These are phyloP conservation scores for Globisporangium cystogenes DNA, from an alignment of 352 stramenopile genomes.

Conservation along the genomic window DNA sequence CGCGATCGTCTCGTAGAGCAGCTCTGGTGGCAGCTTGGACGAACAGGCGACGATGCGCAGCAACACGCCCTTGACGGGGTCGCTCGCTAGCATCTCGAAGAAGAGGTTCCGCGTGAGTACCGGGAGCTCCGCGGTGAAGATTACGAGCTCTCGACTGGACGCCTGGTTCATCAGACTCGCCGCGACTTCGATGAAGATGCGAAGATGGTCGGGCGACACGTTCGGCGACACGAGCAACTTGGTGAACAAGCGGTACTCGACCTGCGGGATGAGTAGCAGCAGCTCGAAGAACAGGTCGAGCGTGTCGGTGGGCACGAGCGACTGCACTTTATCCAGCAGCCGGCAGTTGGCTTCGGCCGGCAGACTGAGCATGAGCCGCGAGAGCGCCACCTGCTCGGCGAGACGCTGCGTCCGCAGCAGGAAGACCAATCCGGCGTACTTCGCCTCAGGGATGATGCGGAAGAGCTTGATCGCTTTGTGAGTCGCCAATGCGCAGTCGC, in stretches of 20 bases:
- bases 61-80: conserved; percentile 48
- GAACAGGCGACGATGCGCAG: conserved; percentile 56
- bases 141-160: conserved; percentile 53
- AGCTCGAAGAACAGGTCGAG: conserved; percentile 66
- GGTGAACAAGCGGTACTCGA: conserved; percentile 48
- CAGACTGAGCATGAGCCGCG: conserved; percentile 58
- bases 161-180: conserved; percentile 71
- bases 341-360: conserved; percentile 36
- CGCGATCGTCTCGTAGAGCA: conserved; percentile 39
- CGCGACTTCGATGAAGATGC: conserved; percentile 40
- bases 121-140: conserved; percentile 46
- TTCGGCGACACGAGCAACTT: conserved; percentile 48
- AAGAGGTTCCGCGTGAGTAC: conserved; percentile 33
- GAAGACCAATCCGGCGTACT: conserved; percentile 34
- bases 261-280: conserved; percentile 51
- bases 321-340: conserved; percentile 34
- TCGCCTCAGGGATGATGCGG: conserved; percentile 19
- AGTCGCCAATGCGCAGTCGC: conserved; percentile 24
- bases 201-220: conserved; percentile 29
- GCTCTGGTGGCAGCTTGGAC: conserved; percentile 23
- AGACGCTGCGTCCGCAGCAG: conserved; percentile 50
- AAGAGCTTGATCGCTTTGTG: conserved; percentile 54
- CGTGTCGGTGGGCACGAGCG: conserved; percentile 22
- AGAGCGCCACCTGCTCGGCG: conserved; percentile 47
- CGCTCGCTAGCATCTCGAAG: conserved; percentile 34